phyloP scores from a whole-genome alignment of 1,284 basidiomycete species.

The Prillingera fragicola region DNA sequence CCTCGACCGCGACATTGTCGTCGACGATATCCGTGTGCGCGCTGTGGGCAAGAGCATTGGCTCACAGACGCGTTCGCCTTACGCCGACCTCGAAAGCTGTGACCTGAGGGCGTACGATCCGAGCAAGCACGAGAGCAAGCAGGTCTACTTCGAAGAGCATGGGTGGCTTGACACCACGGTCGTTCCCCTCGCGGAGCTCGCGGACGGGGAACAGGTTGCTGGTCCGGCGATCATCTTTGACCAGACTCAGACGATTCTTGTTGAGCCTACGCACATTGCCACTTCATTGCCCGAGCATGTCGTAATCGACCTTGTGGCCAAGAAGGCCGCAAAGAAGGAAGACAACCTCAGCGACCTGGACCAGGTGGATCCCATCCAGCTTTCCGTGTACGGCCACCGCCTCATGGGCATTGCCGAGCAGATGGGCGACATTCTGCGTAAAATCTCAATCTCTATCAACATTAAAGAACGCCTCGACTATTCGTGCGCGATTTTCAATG shows the following conservation, averaged over 20 bases:
- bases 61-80: slow-evolving; percentile 24
- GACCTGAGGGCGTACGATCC: slow-evolving; percentile 10
- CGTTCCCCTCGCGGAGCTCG: slow-evolving; percentile 28
- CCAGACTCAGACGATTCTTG: slow-evolving; percentile 41
- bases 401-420: slow-evolving; percentile 52
- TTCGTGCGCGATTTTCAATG: slow-evolving; percentile 50
- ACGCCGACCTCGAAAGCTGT: slow-evolving; percentile 22
- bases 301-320: slow-evolving; percentile 30
- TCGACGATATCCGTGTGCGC: slow-evolving; percentile 38
- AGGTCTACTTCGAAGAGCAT: slow-evolving; percentile 35
- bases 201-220: slow-evolving; percentile 29
- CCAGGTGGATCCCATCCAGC: slow-evolving; percentile 50
- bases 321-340: slow-evolving; percentile 15
- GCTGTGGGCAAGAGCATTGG: slow-evolving; percentile 32
- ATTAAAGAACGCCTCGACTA: slow-evolving; percentile 45
- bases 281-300: slow-evolving; percentile 32
- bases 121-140: slow-evolving; percentile 13
- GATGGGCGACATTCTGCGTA: slow-evolving; percentile 52
- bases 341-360: slow-evolving; percentile 19
- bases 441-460: slow-evolving; percentile 49
- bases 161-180: slow-evolving; percentile 29
- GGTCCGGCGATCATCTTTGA: slow-evolving; percentile 41
- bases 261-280: slow-evolving; percentile 28
- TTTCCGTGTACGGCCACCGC: slow-evolving; percentile 53
- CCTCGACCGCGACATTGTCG: slow-evolving; percentile 32